Conservation (phyloP, 1,284 basidiomycete genomes). For the Boletus calvinii region DNA sequence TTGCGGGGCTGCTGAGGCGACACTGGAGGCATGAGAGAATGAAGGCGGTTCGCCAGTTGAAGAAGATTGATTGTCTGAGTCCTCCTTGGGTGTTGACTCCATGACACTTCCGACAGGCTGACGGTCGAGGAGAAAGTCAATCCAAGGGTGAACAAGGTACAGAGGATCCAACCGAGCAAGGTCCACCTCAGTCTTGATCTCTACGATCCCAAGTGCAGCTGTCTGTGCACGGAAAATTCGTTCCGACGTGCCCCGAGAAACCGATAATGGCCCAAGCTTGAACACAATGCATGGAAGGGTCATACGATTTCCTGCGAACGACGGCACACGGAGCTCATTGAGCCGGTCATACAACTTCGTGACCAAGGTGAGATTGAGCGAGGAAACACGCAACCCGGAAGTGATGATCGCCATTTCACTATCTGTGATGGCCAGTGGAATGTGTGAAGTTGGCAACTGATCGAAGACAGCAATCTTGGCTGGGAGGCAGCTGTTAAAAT, state of each 20-base stretch:
- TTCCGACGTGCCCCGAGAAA: not conserved
- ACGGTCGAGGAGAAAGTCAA: no score
- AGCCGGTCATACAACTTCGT: not conserved
- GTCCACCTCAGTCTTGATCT: no score
- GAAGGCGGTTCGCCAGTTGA: not conserved
- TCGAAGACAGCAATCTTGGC: no score
- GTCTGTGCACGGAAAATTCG: not conserved
- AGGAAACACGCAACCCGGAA: not conserved
- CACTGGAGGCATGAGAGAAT: not conserved
- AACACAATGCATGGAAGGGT: constrained; percentile 2
- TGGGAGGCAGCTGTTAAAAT: no score
- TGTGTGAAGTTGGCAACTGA: no score
- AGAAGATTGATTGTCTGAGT: not conserved
- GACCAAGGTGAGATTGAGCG: not conserved
- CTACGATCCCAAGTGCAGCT: no score
- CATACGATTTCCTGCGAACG: not conserved
- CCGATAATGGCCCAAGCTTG: not conserved
- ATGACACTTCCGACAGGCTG: not conserved
- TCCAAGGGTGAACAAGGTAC: no score
- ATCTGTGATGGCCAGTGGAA: no score
- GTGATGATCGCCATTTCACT: no score
- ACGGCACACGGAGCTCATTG: not conserved
- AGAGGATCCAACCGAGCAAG: no score
- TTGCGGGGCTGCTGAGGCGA: not conserved
- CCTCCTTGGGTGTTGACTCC: not conserved